Percentiles rank a stretch among this genome's conserved stretches.
phyloP scores from a whole-genome alignment of 129 eudicot species.

The Flaveria robusta region DNA sequence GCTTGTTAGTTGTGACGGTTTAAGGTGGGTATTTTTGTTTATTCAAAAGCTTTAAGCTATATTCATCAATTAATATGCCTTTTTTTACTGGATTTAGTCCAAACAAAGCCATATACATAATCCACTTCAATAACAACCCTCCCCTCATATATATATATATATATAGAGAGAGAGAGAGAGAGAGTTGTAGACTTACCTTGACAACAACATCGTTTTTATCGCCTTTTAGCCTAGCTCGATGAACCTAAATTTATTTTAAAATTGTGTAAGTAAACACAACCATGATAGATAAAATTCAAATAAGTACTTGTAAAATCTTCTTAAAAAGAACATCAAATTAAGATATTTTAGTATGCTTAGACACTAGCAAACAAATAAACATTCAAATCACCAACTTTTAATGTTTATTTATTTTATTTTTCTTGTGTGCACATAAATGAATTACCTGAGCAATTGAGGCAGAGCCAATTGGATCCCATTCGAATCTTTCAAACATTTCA shows the following conservation, averaged over 20 bases:
- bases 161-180: background rate
- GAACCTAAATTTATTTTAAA: slow-evolving; percentile 58
- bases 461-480: slow-evolving; percentile 78
- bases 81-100: too few species aligned
- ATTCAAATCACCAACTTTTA: background rate
- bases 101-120: background rate
- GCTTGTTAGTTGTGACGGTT: background rate
- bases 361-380: slow-evolving; percentile 7
- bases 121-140: too few species aligned
- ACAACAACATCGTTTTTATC: slow-evolving; percentile 78
- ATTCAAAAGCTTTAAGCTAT: background rate
- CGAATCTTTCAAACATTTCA: slow-evolving; percentile 79
- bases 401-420: background rate
- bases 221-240: slow-evolving; percentile 84
- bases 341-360: background rate
- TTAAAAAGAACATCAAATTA: background rate
- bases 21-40: background rate
- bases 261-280: background rate
- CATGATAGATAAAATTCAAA: background rate
- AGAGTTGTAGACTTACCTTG: slow-evolving; percentile 52
- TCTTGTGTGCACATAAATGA: background rate
- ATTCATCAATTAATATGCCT: background rate
- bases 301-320: background rate
- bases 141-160: too few species aligned
- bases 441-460: slow-evolving; percentile 98